A percentile compares a stretch with the other conserved stretches of the same genome.
Conservation (phyloP, 352 stramenopile species). For the Pythium volutum region DNA sequence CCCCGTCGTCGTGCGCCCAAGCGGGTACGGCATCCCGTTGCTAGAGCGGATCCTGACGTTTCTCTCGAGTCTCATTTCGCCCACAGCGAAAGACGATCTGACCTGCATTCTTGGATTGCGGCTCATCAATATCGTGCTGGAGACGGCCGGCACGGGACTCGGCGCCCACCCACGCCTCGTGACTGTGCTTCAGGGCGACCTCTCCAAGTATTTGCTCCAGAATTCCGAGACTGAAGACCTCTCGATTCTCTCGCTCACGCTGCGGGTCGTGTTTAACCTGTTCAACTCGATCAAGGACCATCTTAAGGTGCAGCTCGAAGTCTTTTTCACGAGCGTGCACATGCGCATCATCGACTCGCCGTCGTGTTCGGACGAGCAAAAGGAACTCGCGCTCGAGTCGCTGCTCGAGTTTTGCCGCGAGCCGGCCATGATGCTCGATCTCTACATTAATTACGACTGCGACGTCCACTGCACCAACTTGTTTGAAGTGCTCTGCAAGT, state of each 20-base stretch:
- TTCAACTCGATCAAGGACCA: constrained; percentile 99
- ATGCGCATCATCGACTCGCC: constrained; percentile 91
- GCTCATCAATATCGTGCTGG: constrained; percentile 97
- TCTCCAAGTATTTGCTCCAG: constrained; percentile 97
- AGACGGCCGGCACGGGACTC: constrained; percentile 89
- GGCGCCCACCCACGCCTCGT: constrained; percentile 74
- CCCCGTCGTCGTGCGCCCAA: not conserved
- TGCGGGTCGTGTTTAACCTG: constrained; percentile 99
- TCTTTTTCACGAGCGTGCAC: constrained; percentile 98
- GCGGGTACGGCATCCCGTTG: constrained; percentile 80
- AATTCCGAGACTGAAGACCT: constrained; percentile 96
- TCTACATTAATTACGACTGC: constrained; percentile 99
- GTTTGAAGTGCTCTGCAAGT: constrained; percentile 96
- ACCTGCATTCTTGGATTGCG: constrained; percentile 90
- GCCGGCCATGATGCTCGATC: constrained; percentile 95
- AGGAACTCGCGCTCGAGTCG: constrained; percentile 89
- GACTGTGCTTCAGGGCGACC: constrained; percentile 90
- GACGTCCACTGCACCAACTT: constrained; percentile 98
- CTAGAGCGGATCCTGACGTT: constrained; percentile 94
- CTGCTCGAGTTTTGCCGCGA: constrained; percentile 98
- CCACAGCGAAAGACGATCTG: constrained; percentile 85
- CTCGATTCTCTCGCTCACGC: constrained; percentile 84
- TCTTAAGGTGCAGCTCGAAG: constrained; percentile 98
- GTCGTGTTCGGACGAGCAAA: constrained; percentile 82
- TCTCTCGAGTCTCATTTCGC: constrained; percentile 92